Base-by-base conservation (phyloP, 2,329 filamentous ascomycete genomes). In the Cladosporium cucumerinum region DNA sequence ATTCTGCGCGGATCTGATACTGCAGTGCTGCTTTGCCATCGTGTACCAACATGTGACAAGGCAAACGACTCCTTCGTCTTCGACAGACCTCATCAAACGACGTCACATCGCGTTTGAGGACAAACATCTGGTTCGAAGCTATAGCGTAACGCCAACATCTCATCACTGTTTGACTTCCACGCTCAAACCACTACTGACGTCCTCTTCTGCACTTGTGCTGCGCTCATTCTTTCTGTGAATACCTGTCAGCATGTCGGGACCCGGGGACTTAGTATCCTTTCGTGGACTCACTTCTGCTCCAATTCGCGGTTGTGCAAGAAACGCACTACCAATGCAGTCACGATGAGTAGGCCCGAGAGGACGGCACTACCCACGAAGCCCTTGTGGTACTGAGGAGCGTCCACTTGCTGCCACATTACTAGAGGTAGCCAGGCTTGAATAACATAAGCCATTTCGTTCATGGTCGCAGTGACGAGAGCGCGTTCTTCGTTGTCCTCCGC, bases 391-490 rank as follows among this genome's bases (percentile, higher is more conserved):
- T 39, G 18, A 21, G 59, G 59, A 52, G 59, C 59, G n/a, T 61
- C 46, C 6, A 43, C 34, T 48, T 61, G 46, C 23, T 61, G 84
- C 87, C 87, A 90, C 8, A 89, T 82, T 5, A 89, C 72, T 34
- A 89, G 79, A 5, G 88, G 88, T 46, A 91, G 72, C 87, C 87
- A 91, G 0, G 87, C 86, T 71, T 90, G 87, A 30, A 91, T 74
- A 1, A 89, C 86, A 67, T 89, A 89, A 0, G 87, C 87, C 78
- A 90, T 83, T 72, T 88, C 84, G 65, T 90, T 90, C 86, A 90
- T 90, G 10, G 79, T 77, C 0, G 81, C 87, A 0, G 87, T 82
- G 0, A 90, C 86, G 5, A 59, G 57, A 28, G 89, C 88, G 49
- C 87, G 79, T 75, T 90, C 88, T 73, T 90, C 87, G 63, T 87